Percentiles rank a stretch among this genome's conserved stretches.
Evolutionary conservation across 2,329 filamentous ascomycete genomes (phyloP).

Genomic region (Ustulina deusta): DNA sequence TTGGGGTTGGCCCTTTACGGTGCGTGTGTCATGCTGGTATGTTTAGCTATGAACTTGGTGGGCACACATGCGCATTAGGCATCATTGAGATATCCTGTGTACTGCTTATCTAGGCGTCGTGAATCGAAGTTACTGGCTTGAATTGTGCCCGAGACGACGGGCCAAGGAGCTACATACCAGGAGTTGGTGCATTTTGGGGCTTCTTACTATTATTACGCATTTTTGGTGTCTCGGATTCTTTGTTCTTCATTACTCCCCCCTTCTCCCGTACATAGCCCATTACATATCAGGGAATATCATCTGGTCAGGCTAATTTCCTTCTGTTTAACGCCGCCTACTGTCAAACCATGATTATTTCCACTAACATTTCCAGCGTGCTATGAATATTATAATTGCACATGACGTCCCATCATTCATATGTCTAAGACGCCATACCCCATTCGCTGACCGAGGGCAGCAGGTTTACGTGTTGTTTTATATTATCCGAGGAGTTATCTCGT

Average conservation of each 20-base stretch:
- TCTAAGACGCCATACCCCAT: background rate
- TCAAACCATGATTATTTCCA: background rate
- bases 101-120: background rate
- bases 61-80: conserved; percentile 73
- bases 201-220: conserved; percentile 37
- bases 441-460: background rate
- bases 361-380: background rate
- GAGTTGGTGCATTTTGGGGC: conserved; percentile 22
- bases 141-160: conserved; percentile 1
- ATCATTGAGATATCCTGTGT: conserved; percentile 2
- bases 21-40: conserved; percentile 87
- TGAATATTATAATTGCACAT: background rate
- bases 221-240: conserved; percentile 38
- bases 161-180: conserved; percentile 22
- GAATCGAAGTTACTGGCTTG: conserved; percentile 7
- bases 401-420: background rate
- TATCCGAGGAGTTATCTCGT: no score
- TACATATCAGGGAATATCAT: conserved; percentile 20
- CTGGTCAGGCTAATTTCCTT: background rate
- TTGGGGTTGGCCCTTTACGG: conserved; percentile 86
- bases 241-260: conserved; percentile 1
- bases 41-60: conserved; percentile 86
- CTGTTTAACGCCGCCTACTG: background rate
- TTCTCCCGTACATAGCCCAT: conserved; percentile 36
- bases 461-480: no score